phyloP scores from a whole-genome alignment of 805 yeast species.

The Ogataea philodendri region DNA sequence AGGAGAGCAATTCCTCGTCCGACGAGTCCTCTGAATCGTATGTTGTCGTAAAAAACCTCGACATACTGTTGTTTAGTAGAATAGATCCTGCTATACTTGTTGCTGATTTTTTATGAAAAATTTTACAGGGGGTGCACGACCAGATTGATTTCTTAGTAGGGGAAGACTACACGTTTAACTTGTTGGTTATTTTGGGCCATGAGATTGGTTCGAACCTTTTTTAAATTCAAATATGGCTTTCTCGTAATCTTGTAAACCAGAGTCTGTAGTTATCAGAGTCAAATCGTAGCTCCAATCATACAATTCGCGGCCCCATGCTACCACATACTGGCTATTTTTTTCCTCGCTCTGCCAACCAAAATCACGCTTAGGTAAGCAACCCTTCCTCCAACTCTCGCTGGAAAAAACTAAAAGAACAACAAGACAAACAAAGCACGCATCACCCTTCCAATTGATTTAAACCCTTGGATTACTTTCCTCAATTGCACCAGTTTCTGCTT shows the following conservation, averaged over 20 bases:
- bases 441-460: slow-evolving; percentile 7
- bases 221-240: no score
- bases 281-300: no score
- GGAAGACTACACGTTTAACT: no score
- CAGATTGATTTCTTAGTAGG: no score
- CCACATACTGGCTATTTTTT: no score
- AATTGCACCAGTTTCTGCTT: slow-evolving; percentile 13
- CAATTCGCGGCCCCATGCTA: no score
- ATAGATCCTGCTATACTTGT: slow-evolving; percentile 9
- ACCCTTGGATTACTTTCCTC: slow-evolving; percentile 7
- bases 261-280: no score
- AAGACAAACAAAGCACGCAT: slow-evolving; percentile 14
- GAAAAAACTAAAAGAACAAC: slow-evolving; percentile 16
- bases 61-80: slow-evolving; percentile 46
- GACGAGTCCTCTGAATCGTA: slow-evolving; percentile 52
- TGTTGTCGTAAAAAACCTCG: slow-evolving; percentile 81
- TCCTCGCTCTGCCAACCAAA: no score
- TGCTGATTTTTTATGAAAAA: slow-evolving; percentile 13
- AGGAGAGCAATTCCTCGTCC: slow-evolving; percentile 50
- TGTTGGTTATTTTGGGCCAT: no score
- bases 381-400: slow-evolving; percentile 3
- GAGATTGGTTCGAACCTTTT: no score
- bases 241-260: not conserved
- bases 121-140: slow-evolving; percentile 13
- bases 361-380: slow-evolving; percentile 5